These are phyloP conservation scores for Anisodus tanguticus DNA, from an alignment of 257 asterid species.

Conservation along the genomic window DNA sequence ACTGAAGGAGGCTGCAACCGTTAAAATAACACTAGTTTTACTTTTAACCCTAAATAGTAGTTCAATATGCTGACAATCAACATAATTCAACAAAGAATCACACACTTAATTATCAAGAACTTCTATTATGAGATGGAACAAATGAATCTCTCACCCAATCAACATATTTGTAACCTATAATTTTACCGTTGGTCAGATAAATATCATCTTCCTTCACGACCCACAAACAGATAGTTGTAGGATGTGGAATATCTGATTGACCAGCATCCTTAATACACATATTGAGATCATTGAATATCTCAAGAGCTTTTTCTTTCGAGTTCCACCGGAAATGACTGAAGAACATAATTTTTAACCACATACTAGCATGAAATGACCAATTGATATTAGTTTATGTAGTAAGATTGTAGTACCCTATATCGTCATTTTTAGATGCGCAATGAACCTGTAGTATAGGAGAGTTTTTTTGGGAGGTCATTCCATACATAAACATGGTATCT, in stretches of 20 bases:
- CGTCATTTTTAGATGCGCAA: slow-evolving; percentile 10
- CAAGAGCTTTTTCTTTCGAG: background rate
- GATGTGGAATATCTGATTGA: background rate
- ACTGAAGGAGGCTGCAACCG: background rate
- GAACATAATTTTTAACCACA: background rate
- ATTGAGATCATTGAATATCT: background rate
- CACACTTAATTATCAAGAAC: background rate
- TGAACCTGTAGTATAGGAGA: background rate
- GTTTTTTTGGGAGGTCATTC: background rate
- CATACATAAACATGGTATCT: background rate
- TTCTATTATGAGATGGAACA: too few relatives aligned
- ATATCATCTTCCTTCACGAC: slow-evolving; percentile 18
- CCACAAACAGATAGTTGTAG: slow-evolving; percentile 21
- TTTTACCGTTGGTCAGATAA: background rate
- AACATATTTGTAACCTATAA: background rate
- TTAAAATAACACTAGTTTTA: background rate
- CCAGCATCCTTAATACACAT: background rate
- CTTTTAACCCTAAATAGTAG: too few relatives aligned
- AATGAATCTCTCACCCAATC: background rate
- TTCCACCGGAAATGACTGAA: background rate
- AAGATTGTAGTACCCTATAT: background rate
- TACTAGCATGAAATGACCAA: slow-evolving; percentile 10
- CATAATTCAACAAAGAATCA: background rate
- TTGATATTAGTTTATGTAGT: background rate
- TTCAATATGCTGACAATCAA: background rate